Evolutionary conservation across 2,329 filamentous ascomycete species (phyloP).

Genomic region (Aspergillus tubingensis): DNA sequence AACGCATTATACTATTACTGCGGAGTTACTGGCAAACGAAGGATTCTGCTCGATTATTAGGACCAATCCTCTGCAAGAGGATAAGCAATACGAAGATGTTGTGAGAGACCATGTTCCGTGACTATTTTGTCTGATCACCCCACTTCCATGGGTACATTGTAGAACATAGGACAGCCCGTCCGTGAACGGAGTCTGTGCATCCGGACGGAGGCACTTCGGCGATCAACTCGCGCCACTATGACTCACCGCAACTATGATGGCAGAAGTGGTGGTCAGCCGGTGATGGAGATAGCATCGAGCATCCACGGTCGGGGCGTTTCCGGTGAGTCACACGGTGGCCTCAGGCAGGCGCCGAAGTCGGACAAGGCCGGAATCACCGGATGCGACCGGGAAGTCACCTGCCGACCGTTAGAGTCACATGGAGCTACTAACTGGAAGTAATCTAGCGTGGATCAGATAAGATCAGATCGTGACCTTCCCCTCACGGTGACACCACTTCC

Average conservation of each 20-base stretch:
- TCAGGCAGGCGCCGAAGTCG: not conserved
- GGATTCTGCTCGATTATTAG: not conserved
- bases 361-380: conserved; percentile 4
- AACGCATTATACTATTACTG: conserved; percentile 3
- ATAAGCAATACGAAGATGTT: not conserved
- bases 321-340: not conserved
- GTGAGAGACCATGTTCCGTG: not conserved
- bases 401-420: not conserved
- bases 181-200: not conserved
- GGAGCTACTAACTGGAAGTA: not conserved
- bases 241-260: conserved; percentile 12
- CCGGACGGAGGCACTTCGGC: not conserved
- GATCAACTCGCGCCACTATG: not conserved
- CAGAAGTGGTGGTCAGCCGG: conserved; percentile 1
- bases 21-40: conserved; percentile 3
- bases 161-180: not conserved
- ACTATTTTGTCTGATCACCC: not conserved
- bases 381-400: not conserved
- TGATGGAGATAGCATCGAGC: too few relatives aligned
- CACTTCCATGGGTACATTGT: not conserved
- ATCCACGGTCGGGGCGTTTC: not conserved
- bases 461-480: conserved; percentile 26
- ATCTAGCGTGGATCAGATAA: conserved; percentile 38
- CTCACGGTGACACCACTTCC: not conserved
- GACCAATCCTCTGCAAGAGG: not conserved